phyloP scores from a whole-genome alignment of 768 basidiomycete genomes.

The Fomitopsis serialis region DNA sequence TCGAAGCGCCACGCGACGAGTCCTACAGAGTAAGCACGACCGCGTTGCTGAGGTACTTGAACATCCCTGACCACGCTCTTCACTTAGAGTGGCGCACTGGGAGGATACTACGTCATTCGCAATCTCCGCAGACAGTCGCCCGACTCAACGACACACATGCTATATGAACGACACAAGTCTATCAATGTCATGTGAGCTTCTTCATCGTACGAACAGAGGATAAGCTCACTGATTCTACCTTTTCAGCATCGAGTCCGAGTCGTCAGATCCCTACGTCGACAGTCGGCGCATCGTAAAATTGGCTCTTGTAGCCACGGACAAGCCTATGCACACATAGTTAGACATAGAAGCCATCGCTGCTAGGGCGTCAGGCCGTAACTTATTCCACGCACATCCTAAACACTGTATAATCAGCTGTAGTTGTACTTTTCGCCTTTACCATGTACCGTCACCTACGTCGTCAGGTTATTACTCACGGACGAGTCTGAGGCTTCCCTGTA shows the following conservation, averaged over 20 bases:
- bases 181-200: conserved; percentile 40
- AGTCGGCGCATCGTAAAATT: conserved; percentile 45
- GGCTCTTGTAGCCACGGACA: conserved; percentile 45
- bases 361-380: neutral
- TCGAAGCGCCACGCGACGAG: conserved; percentile 39
- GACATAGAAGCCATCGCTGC: neutral
- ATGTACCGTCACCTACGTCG: neutral
- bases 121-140: conserved; percentile 38
- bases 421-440: neutral
- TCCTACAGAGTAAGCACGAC: conserved; percentile 36
- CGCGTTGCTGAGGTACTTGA: neutral
- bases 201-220: neutral
- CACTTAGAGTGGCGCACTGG: conserved; percentile 41
- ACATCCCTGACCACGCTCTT: neutral
- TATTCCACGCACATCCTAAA: neutral
- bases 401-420: neutral
- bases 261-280: conserved; percentile 29
- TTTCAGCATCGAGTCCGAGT: conserved; percentile 39
- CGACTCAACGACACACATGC: conserved; percentile 26
- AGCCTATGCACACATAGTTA: conserved; percentile 10
- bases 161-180: conserved; percentile 45
- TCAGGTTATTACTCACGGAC: neutral
- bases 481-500: neutral
- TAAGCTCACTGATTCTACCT: neutral
- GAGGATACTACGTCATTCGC: conserved; percentile 45